Conservation (phyloP, 2,329 filamentous ascomycete species). For the Metarhizium rileyi region DNA sequence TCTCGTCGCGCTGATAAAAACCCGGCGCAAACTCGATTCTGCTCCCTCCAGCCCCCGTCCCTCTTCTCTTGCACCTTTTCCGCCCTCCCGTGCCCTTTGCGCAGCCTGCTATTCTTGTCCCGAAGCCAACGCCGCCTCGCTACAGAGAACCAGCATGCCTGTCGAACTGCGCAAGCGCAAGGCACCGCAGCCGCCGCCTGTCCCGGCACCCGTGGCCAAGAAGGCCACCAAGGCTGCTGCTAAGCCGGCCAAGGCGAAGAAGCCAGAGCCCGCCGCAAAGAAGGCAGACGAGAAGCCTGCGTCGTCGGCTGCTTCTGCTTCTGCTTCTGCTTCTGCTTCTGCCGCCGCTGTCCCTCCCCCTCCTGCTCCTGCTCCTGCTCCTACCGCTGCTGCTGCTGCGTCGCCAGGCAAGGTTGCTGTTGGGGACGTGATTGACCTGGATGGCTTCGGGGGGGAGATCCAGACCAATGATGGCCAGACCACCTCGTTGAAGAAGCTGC, state of each 20-base stretch:
- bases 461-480: constrained; percentile 77
- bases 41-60: not conserved
- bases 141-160: constrained; percentile 34
- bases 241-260: constrained; percentile 30
- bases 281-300: constrained; percentile 13
- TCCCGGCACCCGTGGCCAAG: constrained; percentile 32
- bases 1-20: not conserved
- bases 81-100: not conserved
- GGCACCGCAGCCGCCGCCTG: constrained; percentile 37
- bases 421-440: constrained; percentile 46
- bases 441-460: constrained; percentile 59
- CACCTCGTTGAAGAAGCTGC: constrained; percentile 69
- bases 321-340: not conserved
- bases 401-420: constrained; percentile 35
- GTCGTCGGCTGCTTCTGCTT: not conserved
- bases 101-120: not conserved
- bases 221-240: constrained; percentile 30
- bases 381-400: not conserved
- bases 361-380: too few species aligned
- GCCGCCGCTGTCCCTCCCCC: constrained; percentile 3
- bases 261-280: constrained; percentile 11
- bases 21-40: not conserved
- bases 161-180: constrained; percentile 53
- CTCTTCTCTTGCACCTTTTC: not conserved
- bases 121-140: not conserved